Conservation (phyloP, 1,139 yeast species). For the Zygosaccharomyces sapae region DNA sequence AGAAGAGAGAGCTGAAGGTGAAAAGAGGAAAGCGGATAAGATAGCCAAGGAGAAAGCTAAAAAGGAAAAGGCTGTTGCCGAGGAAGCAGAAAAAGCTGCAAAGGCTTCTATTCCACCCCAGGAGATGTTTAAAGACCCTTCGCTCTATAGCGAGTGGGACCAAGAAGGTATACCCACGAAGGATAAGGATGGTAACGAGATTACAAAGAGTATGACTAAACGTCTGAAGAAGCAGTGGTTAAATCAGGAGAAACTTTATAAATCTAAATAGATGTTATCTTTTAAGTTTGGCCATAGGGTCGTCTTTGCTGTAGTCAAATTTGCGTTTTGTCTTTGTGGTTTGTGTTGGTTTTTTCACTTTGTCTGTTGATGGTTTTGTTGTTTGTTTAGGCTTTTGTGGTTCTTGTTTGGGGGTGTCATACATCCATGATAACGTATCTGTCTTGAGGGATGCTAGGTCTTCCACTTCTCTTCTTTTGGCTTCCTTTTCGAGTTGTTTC, state of each 20-base stretch:
- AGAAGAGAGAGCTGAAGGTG: conserved; percentile 55
- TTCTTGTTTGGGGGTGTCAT: conserved; percentile 49
- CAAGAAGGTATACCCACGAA: conserved; percentile 77
- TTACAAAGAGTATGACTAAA: conserved; percentile 83
- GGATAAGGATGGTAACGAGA: conserved; percentile 74
- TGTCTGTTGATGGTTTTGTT: conserved; percentile 22
- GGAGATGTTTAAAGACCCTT: conserved; percentile 62
- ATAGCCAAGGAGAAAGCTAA: conserved; percentile 44
- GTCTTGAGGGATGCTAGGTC: conserved; percentile 45
- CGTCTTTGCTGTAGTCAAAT: conserved; percentile 22
- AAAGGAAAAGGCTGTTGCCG: conserved; percentile 47
- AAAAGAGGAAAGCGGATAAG: conserved; percentile 47
- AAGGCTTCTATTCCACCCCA: conserved; percentile 67
- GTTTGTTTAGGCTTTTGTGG: conserved; percentile 48
- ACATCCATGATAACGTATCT: conserved; percentile 79
- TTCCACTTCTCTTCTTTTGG: conserved; percentile 61
- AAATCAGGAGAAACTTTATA: conserved; percentile 76
- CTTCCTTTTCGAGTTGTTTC: conserved; percentile 59
- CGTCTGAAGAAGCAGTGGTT: conserved; percentile 74
- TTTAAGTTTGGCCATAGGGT: conserved; percentile 21
- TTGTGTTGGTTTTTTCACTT: neutral
- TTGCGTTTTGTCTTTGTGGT: conserved; percentile 11
- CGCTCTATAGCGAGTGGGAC: conserved; percentile 69
- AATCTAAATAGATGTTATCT: conserved; percentile 35
- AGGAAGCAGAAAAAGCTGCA: conserved; percentile 61